Evolutionary conservation across 805 yeast genomes (phyloP).

Genomic region (Dipodascopsis uninucleata): DNA sequence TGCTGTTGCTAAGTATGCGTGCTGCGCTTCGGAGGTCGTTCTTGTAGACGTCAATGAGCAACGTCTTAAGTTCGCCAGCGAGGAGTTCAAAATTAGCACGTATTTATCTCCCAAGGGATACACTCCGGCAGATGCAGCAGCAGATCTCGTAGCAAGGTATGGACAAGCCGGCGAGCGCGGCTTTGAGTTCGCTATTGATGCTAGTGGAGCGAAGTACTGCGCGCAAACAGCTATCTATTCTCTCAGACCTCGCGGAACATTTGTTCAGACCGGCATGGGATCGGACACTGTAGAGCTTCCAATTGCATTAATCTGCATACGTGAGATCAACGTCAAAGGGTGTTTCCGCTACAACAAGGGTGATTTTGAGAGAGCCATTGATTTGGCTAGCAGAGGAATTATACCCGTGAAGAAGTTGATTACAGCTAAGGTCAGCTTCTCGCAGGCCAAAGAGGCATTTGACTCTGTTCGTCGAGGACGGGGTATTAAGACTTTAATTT

Average conservation of each 20-base stretch:
- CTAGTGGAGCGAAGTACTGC: constrained; percentile 76
- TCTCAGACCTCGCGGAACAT: constrained; percentile 62
- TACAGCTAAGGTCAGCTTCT: constrained; percentile 68
- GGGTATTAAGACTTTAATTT: constrained; percentile 73
- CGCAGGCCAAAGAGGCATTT: constrained; percentile 72
- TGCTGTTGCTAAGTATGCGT: constrained; percentile 42
- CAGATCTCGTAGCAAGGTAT: too few relatives aligned
- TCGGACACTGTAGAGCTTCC: constrained; percentile 66
- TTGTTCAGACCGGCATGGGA: constrained; percentile 83
- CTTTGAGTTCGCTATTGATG: constrained; percentile 55
- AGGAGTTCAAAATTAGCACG: too few relatives aligned
- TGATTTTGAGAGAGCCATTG: constrained; percentile 69
- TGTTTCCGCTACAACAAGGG: constrained; percentile 74
- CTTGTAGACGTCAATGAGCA: too few relatives aligned
- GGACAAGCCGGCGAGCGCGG: too few relatives aligned
- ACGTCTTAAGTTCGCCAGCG: too few relatives aligned
- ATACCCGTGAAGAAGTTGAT: constrained; percentile 64
- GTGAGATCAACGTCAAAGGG: constrained; percentile 67
- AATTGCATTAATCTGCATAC: constrained; percentile 55
- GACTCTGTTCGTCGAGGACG: constrained; percentile 60
- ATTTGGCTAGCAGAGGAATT: constrained; percentile 57
- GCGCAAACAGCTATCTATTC: constrained; percentile 61
- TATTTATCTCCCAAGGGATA: too few relatives aligned
- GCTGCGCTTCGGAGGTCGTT: too few relatives aligned
- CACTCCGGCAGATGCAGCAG: too few relatives aligned